A percentile compares a stretch with the other conserved stretches of the same genome.
Evolutionary conservation across 441 rosid species (phyloP).

Genomic region (Flueggea neowawraea): DNA sequence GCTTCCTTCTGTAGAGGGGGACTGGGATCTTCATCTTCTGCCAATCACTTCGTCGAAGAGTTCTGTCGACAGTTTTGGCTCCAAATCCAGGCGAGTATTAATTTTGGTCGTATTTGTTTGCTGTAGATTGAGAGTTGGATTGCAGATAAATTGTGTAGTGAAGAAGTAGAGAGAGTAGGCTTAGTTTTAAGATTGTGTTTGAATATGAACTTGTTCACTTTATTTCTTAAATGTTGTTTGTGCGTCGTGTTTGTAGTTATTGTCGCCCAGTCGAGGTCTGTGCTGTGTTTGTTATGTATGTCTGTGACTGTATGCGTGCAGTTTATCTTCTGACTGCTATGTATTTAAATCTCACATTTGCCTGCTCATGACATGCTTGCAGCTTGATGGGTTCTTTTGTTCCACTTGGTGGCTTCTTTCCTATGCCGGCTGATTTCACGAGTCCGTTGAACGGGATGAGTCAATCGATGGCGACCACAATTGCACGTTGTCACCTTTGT

Average conservation of each 20-base stretch:
- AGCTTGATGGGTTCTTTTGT: slow-evolving; percentile 95
- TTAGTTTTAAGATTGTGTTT: no score
- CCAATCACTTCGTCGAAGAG: slow-evolving; percentile 53
- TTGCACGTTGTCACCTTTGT: slow-evolving; percentile 48
- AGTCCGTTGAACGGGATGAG: slow-evolving; percentile 27
- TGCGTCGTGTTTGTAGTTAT: no score
- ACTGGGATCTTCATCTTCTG: slow-evolving; percentile 73
- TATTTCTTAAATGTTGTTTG: no score
- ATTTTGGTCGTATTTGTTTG: no score
- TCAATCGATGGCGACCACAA: slow-evolving; percentile 11
- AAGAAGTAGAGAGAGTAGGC: no score
- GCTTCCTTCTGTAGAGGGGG: slow-evolving; percentile 58
- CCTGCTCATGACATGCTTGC: slow-evolving; percentile 36
- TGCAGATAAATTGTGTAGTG: no score
- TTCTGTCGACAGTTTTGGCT: slow-evolving; percentile 34
- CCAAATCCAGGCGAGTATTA: slow-evolving; percentile 56
- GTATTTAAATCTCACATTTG: slow-evolving; percentile 36
- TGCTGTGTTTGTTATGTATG: not conserved
- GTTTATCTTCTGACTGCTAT: slow-evolving; percentile 19
- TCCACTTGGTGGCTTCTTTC: slow-evolving; percentile 87
- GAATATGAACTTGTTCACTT: no score
- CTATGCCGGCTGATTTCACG: slow-evolving; percentile 51
- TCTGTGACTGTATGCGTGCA: not conserved
- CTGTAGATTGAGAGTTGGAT: no score
- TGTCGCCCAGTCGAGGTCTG: not conserved